These are phyloP conservation scores for Vickermania spadyakhi DNA, from an alignment of 208 protist genomes.

Conservation along the genomic window DNA sequence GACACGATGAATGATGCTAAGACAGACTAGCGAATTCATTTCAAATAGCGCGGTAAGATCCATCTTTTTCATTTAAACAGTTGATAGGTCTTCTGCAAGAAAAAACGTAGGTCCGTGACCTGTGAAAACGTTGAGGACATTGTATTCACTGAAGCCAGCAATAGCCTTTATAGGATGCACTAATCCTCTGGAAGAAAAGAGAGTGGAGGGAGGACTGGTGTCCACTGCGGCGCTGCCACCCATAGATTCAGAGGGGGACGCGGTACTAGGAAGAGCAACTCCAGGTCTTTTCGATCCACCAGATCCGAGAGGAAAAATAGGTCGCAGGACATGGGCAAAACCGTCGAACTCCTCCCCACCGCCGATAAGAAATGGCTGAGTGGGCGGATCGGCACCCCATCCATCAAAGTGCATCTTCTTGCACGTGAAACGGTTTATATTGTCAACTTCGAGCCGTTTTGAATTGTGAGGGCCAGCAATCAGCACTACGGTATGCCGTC, in stretches of 20 bases:
- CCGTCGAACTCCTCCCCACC: neutral
- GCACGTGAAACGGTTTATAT: too few species aligned
- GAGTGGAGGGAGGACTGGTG: too few species aligned
- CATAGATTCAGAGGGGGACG: too few species aligned
- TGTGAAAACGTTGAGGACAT: neutral
- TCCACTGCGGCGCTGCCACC: too few species aligned
- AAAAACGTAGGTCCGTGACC: neutral
- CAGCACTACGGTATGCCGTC: conserved; percentile 78
- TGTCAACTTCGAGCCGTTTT: neutral
- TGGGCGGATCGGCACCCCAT: neutral
- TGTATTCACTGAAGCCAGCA: neutral
- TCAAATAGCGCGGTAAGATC: too few species aligned
- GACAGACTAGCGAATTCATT: too few species aligned
- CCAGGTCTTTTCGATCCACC: too few species aligned
- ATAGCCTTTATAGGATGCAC: neutral
- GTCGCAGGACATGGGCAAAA: neutral
- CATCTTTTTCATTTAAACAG: too few species aligned
- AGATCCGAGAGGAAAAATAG: neutral
- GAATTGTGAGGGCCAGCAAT: conserved; percentile 61
- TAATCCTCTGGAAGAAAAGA: neutral
- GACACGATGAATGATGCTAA: too few species aligned
- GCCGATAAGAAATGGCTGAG: neutral
- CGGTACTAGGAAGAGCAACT: too few species aligned
- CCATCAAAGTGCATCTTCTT: too few species aligned
- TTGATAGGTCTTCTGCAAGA: neutral